These are phyloP conservation scores for Berberis vulgaris DNA, from an alignment of 164 flowering plant genomes.

Conservation along the genomic window DNA sequence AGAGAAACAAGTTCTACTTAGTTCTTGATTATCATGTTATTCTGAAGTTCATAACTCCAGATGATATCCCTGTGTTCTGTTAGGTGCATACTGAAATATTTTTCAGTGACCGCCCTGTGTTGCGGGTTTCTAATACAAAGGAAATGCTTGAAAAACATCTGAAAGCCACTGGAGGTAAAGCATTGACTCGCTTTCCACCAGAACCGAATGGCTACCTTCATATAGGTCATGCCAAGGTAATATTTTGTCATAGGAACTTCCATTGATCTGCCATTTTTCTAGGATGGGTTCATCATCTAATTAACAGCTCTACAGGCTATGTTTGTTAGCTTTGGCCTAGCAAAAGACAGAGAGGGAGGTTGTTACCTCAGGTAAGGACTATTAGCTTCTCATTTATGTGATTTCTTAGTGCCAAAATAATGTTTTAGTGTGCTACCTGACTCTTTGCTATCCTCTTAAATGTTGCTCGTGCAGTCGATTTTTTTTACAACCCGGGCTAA, in stretches of 20 bases:
- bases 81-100: conserved; percentile 94
- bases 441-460: no score
- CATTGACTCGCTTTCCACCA: conserved; percentile 87
- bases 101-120: conserved; percentile 65
- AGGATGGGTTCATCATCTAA: conserved; percentile 3
- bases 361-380: conserved; percentile 69
- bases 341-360: conserved; percentile 81
- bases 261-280: not conserved
- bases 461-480: no score
- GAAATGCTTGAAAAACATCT: conserved; percentile 73
- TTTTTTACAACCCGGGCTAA: no score
- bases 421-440: no score
- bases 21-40: no score
- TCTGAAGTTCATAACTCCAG: not conserved
- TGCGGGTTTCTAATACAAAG: conserved; percentile 72
- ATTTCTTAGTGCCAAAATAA: no score
- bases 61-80: conserved; percentile 11
- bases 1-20: no score
- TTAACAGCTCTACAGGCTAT: conserved; percentile 52
- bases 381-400: not conserved
- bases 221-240: conserved; percentile 99
- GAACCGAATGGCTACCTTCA: conserved; percentile 99
- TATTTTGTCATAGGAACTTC: not conserved
- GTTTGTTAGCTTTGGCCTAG: conserved; percentile 93
- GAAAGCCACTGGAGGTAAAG: conserved; percentile 60